Percentiles rank a stretch among this genome's conserved stretches.
Conservation (phyloP, 2,329 filamentous ascomycete genomes). For the Samsoniella hepiali region DNA sequence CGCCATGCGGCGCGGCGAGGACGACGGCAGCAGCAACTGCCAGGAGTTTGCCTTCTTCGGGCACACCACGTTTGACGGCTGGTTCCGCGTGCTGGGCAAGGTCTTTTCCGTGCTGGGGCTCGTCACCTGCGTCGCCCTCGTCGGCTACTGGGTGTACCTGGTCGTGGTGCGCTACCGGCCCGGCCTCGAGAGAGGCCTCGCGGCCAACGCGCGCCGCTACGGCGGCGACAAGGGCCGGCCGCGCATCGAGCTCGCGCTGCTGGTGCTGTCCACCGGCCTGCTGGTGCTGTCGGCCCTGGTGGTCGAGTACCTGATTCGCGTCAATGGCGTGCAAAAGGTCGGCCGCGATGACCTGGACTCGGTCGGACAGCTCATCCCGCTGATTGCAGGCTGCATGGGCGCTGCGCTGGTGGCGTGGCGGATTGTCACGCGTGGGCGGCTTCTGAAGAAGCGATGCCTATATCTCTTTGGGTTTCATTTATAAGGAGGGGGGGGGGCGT, state of each 20-base stretch:
- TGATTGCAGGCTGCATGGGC: slow-evolving; percentile 24
- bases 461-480: slow-evolving; percentile 24
- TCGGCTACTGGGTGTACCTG: slow-evolving; percentile 13
- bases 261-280: slow-evolving; percentile 23
- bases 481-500: background rate
- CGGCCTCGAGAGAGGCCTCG: slow-evolving; percentile 19
- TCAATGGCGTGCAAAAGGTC: slow-evolving; percentile 22
- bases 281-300: slow-evolving; percentile 22
- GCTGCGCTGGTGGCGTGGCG: slow-evolving; percentile 23
- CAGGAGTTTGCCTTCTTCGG: slow-evolving; percentile 24
- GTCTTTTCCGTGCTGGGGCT: slow-evolving; percentile 21
- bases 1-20: slow-evolving; percentile 18
- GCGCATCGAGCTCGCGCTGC: slow-evolving; percentile 23
- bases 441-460: slow-evolving; percentile 23
- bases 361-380: slow-evolving; percentile 26
- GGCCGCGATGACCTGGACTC: slow-evolving; percentile 16
- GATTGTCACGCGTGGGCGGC: slow-evolving; percentile 21
- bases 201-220: background rate
- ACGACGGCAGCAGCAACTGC: background rate
- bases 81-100: slow-evolving; percentile 24
- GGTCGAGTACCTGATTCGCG: slow-evolving; percentile 24
- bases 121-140: slow-evolving; percentile 19
- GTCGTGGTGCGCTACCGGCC: slow-evolving; percentile 17
- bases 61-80: slow-evolving; percentile 20
- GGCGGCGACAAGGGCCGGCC: slow-evolving; percentile 16